A percentile compares a stretch with the other conserved stretches of the same genome.
Evolutionary conservation across 2,329 filamentous ascomycete genomes (phyloP).

Genomic region (Colletotrichum lupini): DNA sequence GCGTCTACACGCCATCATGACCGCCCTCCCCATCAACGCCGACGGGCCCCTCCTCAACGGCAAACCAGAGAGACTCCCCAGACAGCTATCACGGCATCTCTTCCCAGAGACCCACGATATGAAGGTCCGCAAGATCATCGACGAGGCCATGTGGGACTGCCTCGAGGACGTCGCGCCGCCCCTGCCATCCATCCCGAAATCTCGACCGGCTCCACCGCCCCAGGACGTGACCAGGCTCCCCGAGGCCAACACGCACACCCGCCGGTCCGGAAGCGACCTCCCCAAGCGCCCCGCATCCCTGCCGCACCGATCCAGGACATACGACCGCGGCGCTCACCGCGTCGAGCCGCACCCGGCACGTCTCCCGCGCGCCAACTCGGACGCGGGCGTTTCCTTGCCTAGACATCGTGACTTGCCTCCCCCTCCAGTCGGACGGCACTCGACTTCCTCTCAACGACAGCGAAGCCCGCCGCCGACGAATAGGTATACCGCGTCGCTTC

Average conservation of each 20-base stretch:
- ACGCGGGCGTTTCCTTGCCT: conserved; percentile 3
- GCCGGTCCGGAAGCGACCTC: neutral
- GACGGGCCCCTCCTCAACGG: conserved; percentile 64
- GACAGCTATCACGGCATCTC: conserved; percentile 79
- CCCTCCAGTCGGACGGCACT: conserved; percentile 24
- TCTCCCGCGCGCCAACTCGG: conserved; percentile 20
- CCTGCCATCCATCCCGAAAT: conserved; percentile 4
- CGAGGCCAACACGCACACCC: conserved; percentile 14
- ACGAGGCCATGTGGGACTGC: conserved; percentile 66
- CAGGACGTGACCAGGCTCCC: neutral
- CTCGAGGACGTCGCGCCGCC: conserved; percentile 35
- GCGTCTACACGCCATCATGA: conserved; percentile 75
- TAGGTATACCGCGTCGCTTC: conserved; percentile 22
- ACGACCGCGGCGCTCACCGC: conserved; percentile 3
- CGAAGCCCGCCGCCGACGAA: conserved; percentile 26
- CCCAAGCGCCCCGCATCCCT: neutral
- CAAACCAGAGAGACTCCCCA: conserved; percentile 79
- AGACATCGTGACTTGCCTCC: conserved; percentile 15
- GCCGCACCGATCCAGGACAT: conserved; percentile 3
- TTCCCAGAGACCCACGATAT: conserved; percentile 72
- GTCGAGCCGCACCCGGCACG: conserved; percentile 2
- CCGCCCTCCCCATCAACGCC: conserved; percentile 74
- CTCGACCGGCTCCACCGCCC: neutral
- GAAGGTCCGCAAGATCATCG: conserved; percentile 68
- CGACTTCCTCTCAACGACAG: neutral